Conservation (phyloP, 2,329 filamentous ascomycete genomes). For the Paramyrothecium sp. region DNA sequence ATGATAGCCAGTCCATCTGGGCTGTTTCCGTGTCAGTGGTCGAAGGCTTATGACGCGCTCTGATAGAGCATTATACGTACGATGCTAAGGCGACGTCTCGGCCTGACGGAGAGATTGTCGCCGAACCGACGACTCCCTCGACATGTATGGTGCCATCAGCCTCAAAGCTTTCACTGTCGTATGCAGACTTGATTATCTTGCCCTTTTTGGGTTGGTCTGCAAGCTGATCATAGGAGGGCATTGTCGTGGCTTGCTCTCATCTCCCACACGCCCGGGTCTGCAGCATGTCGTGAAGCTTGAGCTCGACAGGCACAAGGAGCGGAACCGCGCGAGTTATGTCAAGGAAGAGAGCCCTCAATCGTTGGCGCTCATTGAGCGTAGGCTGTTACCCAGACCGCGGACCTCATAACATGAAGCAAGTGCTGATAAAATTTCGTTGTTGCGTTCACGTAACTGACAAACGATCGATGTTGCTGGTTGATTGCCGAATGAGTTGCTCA, state of each 20-base stretch:
- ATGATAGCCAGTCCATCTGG: conserved; percentile 88
- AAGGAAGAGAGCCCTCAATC: too few species aligned
- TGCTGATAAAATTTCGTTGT: too few species aligned
- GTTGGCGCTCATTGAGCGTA: too few species aligned
- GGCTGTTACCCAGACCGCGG: too few species aligned
- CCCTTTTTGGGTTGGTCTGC: conserved; percentile 50
- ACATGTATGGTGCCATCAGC: conserved; percentile 82
- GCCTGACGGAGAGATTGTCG: conserved; percentile 88
- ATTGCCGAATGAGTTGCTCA: background rate
- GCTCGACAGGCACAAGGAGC: background rate
- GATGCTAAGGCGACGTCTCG: conserved; percentile 89
- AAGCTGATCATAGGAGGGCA: conserved; percentile 49
- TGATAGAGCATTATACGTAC: conserved; percentile 33
- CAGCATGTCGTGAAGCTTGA: background rate
- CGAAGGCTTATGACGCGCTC: conserved; percentile 4
- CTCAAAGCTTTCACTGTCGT: conserved; percentile 85
- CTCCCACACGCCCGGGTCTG: background rate
- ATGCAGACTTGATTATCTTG: conserved; percentile 65
- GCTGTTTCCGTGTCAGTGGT: conserved; percentile 31
- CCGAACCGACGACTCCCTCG: conserved; percentile 78
- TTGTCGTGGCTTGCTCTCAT: conserved; percentile 23
- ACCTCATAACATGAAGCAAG: too few species aligned
- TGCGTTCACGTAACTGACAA: too few species aligned
- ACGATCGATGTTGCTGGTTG: too few species aligned
- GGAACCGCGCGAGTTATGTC: too few species aligned